These are phyloP conservation scores for Aphanocladium album DNA, from an alignment of 2,329 filamentous ascomycete species.

Conservation along the genomic window DNA sequence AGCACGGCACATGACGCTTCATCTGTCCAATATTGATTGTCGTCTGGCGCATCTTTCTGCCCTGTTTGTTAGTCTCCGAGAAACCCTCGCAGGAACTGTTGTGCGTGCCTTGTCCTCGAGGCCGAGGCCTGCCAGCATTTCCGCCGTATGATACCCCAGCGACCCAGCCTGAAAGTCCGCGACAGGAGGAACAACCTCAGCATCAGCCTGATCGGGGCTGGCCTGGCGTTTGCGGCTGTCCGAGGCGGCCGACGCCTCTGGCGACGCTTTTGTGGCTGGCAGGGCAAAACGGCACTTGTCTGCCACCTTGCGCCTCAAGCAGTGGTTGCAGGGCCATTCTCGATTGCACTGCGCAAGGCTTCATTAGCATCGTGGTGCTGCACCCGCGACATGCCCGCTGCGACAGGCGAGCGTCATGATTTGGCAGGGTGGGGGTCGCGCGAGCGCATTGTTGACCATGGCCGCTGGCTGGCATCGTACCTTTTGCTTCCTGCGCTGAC, in stretches of 20 bases:
- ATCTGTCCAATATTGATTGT: slow-evolving; percentile 18
- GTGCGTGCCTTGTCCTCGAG: slow-evolving; percentile 7
- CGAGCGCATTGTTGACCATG: neutral
- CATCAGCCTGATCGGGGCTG: slow-evolving; percentile 6
- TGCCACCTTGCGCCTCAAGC: slow-evolving; percentile 34
- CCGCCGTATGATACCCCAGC: slow-evolving; percentile 2
- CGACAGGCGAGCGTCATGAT: neutral
- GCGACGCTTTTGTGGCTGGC: slow-evolving; percentile 17
- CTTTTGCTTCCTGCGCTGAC: slow-evolving; percentile 36
- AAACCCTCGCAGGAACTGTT: neutral
- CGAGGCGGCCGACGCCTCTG: neutral
- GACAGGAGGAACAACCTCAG: slow-evolving; percentile 9
- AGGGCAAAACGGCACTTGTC: slow-evolving; percentile 30
- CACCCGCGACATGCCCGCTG: neutral
- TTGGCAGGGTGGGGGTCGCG: neutral
- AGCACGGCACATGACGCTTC: slow-evolving; percentile 24
- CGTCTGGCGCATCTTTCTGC: slow-evolving; percentile 16
- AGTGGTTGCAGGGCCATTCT: slow-evolving; percentile 36
- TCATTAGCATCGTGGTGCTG: slow-evolving; percentile 10
- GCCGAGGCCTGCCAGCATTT: slow-evolving; percentile 1
- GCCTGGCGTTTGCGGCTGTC: slow-evolving; percentile 13
- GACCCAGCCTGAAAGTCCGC: neutral
- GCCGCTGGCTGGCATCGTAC: slow-evolving; percentile 17
- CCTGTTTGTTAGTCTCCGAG: neutral
- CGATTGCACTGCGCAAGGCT: slow-evolving; percentile 29